A percentile compares a stretch with the other conserved stretches of the same genome.
Conservation (phyloP, 2,329 filamentous ascomycete genomes). For the Teratosphaeria destructans region DNA sequence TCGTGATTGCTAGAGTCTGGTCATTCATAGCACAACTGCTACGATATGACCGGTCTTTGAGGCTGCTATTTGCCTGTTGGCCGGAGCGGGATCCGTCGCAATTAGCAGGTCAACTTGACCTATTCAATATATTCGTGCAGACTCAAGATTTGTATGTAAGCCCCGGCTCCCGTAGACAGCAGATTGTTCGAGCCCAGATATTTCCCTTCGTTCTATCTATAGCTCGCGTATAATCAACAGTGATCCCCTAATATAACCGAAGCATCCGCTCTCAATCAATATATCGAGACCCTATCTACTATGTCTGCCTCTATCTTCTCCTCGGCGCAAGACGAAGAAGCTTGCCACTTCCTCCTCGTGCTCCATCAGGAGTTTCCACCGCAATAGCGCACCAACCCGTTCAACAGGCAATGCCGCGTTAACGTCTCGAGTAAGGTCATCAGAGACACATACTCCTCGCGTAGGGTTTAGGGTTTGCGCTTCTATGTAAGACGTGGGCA, state of each 20-base stretch:
- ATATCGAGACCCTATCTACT: not conserved
- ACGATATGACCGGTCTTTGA: not conserved
- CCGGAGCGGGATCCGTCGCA: not conserved
- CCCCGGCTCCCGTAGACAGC: not conserved
- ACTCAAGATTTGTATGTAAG: not conserved
- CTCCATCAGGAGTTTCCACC: not conserved
- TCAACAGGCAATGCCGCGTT: not conserved
- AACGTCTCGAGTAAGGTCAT: not conserved
- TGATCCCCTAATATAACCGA: too few species aligned
- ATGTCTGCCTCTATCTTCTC: not conserved
- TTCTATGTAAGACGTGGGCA: not conserved
- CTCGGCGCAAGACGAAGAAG: not conserved
- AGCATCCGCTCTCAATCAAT: not conserved
- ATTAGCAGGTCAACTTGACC: not conserved
- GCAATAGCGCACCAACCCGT: not conserved
- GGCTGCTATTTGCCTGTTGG: not conserved
- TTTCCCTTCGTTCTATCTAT: not conserved
- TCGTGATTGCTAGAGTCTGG: not conserved
- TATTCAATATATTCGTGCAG: not conserved
- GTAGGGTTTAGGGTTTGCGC: too few species aligned
- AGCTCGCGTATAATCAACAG: too few species aligned
- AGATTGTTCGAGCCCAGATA: not conserved
- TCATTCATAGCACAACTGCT: not conserved
- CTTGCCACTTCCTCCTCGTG: not conserved
- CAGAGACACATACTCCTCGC: not conserved